These are phyloP conservation scores for Lasiodiplodia theobromae DNA, from an alignment of 2,329 filamentous ascomycete genomes.

Conservation along the genomic window DNA sequence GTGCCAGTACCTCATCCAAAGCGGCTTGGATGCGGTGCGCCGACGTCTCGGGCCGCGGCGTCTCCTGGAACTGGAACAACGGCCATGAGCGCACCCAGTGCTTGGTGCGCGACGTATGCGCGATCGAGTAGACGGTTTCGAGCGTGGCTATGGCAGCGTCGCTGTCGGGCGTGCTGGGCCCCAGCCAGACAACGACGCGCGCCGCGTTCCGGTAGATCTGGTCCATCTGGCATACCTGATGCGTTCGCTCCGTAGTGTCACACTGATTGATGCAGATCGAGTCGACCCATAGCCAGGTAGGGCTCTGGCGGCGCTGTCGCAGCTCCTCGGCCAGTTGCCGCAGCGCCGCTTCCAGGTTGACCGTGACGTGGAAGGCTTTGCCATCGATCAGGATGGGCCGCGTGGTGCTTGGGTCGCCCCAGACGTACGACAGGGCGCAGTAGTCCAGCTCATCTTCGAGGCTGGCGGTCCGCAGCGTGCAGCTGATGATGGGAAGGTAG, in stretches of 20 bases:
- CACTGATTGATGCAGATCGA: slow-evolving; percentile 33
- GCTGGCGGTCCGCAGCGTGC: slow-evolving; percentile 27
- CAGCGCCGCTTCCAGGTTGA: slow-evolving; percentile 30
- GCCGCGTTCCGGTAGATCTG: slow-evolving; percentile 30
- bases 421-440: slow-evolving; percentile 33
- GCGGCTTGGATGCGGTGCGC: background rate
- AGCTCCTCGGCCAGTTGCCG: slow-evolving; percentile 24
- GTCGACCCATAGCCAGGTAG: slow-evolving; percentile 31
- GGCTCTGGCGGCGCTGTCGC: slow-evolving; percentile 9
- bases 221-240: slow-evolving; percentile 29
- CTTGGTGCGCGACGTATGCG: background rate
- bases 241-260: slow-evolving; percentile 29
- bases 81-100: slow-evolving; percentile 13
- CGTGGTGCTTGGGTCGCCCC: slow-evolving; percentile 30
- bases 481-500: slow-evolving; percentile 26
- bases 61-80: slow-evolving; percentile 4
- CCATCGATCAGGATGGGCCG: slow-evolving; percentile 29
- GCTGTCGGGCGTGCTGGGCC: slow-evolving; percentile 32
- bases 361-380: slow-evolving; percentile 27
- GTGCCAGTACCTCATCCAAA: background rate
- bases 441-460: slow-evolving; percentile 28
- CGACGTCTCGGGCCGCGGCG: background rate
- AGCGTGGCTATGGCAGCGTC: slow-evolving; percentile 29
- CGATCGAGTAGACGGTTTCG: slow-evolving; percentile 17
- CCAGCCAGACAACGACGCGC: slow-evolving; percentile 32